A percentile compares a stretch with the other conserved stretches of the same genome.
These are phyloP conservation scores for Blastocystis sp. DNA, from an alignment of 352 stramenopile species.

Conservation along the genomic window DNA sequence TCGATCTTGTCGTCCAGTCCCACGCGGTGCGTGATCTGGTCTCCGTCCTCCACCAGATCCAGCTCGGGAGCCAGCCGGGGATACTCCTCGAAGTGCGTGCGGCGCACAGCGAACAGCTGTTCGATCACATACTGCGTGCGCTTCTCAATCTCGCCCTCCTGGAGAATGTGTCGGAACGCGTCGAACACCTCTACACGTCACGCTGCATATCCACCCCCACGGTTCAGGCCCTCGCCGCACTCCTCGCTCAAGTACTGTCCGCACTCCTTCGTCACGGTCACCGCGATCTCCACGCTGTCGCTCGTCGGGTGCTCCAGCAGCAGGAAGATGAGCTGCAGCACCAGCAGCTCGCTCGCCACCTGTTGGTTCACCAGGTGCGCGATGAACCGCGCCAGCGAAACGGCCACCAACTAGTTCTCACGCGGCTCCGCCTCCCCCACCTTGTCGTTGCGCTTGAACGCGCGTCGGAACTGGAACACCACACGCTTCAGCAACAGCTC, in stretches of 20 bases:
- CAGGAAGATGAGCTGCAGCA: conserved; percentile 88
- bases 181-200: conserved; percentile 79
- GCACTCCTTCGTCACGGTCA: conserved; percentile 89
- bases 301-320: conserved; percentile 90
- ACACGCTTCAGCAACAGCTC: conserved; percentile 82
- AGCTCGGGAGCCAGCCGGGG: conserved; percentile 81
- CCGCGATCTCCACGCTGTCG: conserved; percentile 91
- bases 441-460: conserved; percentile 91
- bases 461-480: conserved; percentile 82
- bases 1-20: conserved; percentile 88
- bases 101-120: conserved; percentile 85
- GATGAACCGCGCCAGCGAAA: conserved; percentile 86
- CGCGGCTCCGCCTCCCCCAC: conserved; percentile 58
- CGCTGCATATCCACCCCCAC: background rate
- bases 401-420: conserved; percentile 63
- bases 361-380: conserved; percentile 96
- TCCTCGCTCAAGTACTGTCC: conserved; percentile 75
- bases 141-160: conserved; percentile 89
- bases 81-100: conserved; percentile 80
- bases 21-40: conserved; percentile 96
- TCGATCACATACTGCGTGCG: conserved; percentile 95
- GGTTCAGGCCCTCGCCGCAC: conserved; percentile 64
- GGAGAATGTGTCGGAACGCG: conserved; percentile 85
- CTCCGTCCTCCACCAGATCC: conserved; percentile 89
- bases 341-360: conserved; percentile 88